Base-by-base conservation (phyloP, 768 basidiomycete genomes). In the Calocybe gangraenosa region DNA sequence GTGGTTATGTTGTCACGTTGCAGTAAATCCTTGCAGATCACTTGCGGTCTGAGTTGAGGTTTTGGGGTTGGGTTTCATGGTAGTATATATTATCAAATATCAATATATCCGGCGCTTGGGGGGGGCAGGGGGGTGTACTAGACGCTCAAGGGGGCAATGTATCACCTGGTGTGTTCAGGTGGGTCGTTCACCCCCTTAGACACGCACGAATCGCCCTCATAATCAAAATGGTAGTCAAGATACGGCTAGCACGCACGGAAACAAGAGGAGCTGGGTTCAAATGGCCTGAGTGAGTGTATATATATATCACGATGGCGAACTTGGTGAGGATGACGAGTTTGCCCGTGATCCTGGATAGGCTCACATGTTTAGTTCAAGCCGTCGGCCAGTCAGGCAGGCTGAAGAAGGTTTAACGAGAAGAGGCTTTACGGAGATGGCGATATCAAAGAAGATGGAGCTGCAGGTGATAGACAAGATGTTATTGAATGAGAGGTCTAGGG, bases 391-490 rank as follows among this genome's bases (percentile, higher is more conserved):
- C 6, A 28, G 11, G 25, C 5, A 28, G 5, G 25, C 11, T 28
- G 6, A 6, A 28, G 5, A 5, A 11, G 25, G 25, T 28, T 5
- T 28, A 28, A 28, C 25, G 32, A 11, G 25, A 10, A 10, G 8
- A 21, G 41, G 14, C 40, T 42, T 33, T 34, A 44, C 7, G 42
- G 42, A 44, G 42, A 36, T 43, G 19, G 17, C 7, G n/a, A n/a
- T n/a, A n/a, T n/a, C n/a, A 32, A 17, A 23, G 5, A 22, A 22
- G 30, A 3, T 23, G 7, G 22, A 37, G 35, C 42, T 7, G 18
- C 18, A 34, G 32, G 14, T 32, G 37, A 44, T 44, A 22, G 36
- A 18, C 34, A 35, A 18, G 18, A 34, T 37, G 25, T 37, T 5
- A 33, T 36, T 35, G 34, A n/a, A 19, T 22, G 13, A 35, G 13